Evolutionary conservation across 495 filamentous ascomycete species (phyloP), one percentile per base, ranked within the genome.

Genomic region (Penicillium roqueforti): DNA sequence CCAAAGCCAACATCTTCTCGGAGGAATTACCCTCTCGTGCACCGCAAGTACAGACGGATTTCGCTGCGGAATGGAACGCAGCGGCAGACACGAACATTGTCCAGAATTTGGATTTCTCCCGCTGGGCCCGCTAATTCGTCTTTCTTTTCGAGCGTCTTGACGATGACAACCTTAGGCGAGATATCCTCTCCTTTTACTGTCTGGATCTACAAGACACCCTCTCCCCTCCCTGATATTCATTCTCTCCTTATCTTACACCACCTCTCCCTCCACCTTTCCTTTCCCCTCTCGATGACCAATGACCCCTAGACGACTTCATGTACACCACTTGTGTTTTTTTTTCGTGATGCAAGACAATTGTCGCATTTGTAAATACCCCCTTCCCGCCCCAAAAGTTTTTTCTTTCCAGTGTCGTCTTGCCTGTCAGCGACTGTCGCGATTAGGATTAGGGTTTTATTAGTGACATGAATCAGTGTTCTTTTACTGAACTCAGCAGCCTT

Each of bases 51-150:
- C 62, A 52, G 26, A 63, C 68, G 14, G 73, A 76, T 39, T 63
- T 69, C 46, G 60, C 65, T 16, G 63, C 66, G 1, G 75, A 77
- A 20, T 77, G 74, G 74, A 72, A 73, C 37, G 68, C 67, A 16
- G 68, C 71, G 20, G 67, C 72, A 6, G 73, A 71, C 36, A 59
- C 62, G 19, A 73, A 74, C 39, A 66, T 74, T 14, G 63, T 75
- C 19, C 69, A 71, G 37, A 74, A 70, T 22, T 51, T 77, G 23
- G 75, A 77, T 45, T 77, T 77, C 47, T 69, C 75, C 4, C 70
- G 71, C 19, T 77, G 75, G 75, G 57, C 65, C 22, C 68, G 72
- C 40, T 77, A 52, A 67, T 54, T 32, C 14, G 22, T 16, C 31
- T 32, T 20, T 47, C 13, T 9, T 28, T 9, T 10, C 28, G 16